Evolutionary conservation across 2,329 filamentous ascomycete species (phyloP).

Genomic region (Colletotrichum sp.): DNA sequence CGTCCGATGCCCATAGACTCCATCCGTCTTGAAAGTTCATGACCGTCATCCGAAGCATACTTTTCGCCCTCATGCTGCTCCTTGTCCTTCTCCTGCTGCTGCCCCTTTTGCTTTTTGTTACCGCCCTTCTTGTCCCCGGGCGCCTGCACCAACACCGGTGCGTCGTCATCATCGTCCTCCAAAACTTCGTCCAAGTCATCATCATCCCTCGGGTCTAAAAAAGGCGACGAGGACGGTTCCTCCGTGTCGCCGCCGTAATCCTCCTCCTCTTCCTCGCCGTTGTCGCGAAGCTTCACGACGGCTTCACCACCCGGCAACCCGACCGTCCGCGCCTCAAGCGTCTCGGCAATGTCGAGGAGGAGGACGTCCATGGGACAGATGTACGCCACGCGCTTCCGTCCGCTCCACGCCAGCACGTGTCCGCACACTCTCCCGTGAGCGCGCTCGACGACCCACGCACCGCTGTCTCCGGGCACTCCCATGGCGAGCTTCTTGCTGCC

Average conservation of each 20-base stretch:
- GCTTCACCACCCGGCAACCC: slow-evolving; percentile 67
- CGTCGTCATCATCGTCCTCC: slow-evolving; percentile 21
- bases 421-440: slow-evolving; percentile 81
- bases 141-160: slow-evolving; percentile 5
- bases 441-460: slow-evolving; percentile 90
- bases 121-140: neutral
- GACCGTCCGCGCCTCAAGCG: slow-evolving; percentile 73
- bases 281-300: slow-evolving; percentile 34
- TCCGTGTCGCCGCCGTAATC: slow-evolving; percentile 3
- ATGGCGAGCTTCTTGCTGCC: slow-evolving; percentile 41
- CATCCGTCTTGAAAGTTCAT: slow-evolving; percentile 30
- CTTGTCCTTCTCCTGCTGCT: neutral
- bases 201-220: slow-evolving; percentile 21
- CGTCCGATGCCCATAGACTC: slow-evolving; percentile 36
- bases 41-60: slow-evolving; percentile 1
- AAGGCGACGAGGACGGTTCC: slow-evolving; percentile 16
- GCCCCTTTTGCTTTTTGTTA: neutral
- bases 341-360: slow-evolving; percentile 82
- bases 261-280: slow-evolving; percentile 12
- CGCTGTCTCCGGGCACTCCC: slow-evolving; percentile 84
- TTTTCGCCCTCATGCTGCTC: slow-evolving; percentile 7
- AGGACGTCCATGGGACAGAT: slow-evolving; percentile 95
- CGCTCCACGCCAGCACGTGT: slow-evolving; percentile 88
- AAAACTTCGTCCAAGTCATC: slow-evolving; percentile 32
- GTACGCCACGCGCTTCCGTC: slow-evolving; percentile 81